These are phyloP conservation scores for Gastrodia elata DNA, from an alignment of 106 monocot species.

Conservation along the genomic window DNA sequence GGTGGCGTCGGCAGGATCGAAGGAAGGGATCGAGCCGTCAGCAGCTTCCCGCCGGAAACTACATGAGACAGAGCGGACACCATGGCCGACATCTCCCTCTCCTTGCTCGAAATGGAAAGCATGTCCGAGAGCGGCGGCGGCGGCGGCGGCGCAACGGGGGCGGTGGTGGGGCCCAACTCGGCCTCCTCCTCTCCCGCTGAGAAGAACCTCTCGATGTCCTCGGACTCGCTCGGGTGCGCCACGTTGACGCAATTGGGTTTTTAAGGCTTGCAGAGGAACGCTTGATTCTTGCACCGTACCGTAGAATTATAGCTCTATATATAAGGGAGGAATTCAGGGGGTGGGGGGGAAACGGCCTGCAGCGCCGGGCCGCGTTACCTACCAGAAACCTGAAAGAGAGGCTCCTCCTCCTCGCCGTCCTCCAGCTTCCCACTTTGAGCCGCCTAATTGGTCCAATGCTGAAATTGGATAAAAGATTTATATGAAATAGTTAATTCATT, in stretches of 20 bases:
- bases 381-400: too few relatives aligned
- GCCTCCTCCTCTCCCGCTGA: conserved; percentile 8
- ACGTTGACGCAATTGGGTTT: conserved; percentile 6
- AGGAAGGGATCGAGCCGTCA: neutral
- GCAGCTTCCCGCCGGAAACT: conserved; percentile 6
- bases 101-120: conserved; percentile 7
- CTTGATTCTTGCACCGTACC: too few relatives aligned
- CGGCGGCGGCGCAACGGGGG: neutral
- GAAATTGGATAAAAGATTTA: too few relatives aligned
- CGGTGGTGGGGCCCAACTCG: neutral
- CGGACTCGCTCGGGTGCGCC: conserved; percentile 8
- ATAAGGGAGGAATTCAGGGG: too few relatives aligned
- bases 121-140: neutral
- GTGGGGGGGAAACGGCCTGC: too few relatives aligned
- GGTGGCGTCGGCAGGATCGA: neutral
- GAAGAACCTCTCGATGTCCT: conserved; percentile 17
- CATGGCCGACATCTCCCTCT: conserved; percentile 41
- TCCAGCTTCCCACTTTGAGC: too few relatives aligned
- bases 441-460: too few relatives aligned
- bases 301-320: too few relatives aligned
- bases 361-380: too few relatives aligned
- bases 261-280: too few relatives aligned
- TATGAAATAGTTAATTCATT: too few relatives aligned
- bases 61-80: conserved; percentile 54
- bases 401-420: too few relatives aligned